Conservation (phyloP, 441 rosid species). For the Croton laevigatus region DNA sequence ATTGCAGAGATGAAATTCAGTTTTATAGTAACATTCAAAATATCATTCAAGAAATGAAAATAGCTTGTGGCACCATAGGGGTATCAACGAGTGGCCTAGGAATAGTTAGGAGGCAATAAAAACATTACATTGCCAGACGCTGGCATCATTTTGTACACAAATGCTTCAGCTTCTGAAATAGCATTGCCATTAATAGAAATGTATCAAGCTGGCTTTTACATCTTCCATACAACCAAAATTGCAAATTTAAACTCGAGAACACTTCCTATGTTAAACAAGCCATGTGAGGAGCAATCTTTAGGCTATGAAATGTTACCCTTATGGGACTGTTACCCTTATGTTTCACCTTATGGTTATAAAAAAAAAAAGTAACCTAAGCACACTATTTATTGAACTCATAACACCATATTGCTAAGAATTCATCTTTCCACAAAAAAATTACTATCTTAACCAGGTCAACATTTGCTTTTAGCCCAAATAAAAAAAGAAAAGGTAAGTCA, state of each 20-base stretch:
- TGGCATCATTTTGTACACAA: not conserved
- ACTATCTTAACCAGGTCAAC: not conserved
- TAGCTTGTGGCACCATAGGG: not conserved
- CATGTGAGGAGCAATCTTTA: not conserved
- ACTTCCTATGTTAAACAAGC: not conserved
- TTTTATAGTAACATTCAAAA: not conserved
- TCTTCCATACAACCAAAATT: not conserved
- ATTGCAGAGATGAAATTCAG: not conserved
- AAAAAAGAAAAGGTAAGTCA: slow-evolving; percentile 16
- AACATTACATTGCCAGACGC: not conserved
- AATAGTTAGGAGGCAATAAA: not conserved
- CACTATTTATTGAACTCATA: slow-evolving; percentile 1
- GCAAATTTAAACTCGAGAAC: not conserved
- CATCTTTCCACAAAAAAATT: not conserved
- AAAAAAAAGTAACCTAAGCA: not conserved
- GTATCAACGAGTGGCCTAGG: not conserved
- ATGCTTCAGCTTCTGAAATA: not conserved
- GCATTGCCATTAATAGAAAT: not conserved
- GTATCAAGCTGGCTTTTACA: not conserved
- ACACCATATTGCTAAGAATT: not conserved
- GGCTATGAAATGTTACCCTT: not conserved
- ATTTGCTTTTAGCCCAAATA: not conserved
- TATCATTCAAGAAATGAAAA: not conserved
- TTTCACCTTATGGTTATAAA: not conserved
- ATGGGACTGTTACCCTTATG: too few species aligned